phyloP scores from a whole-genome alignment of 495 filamentous ascomycete species.

The Hyaloscypha hepaticicola region DNA sequence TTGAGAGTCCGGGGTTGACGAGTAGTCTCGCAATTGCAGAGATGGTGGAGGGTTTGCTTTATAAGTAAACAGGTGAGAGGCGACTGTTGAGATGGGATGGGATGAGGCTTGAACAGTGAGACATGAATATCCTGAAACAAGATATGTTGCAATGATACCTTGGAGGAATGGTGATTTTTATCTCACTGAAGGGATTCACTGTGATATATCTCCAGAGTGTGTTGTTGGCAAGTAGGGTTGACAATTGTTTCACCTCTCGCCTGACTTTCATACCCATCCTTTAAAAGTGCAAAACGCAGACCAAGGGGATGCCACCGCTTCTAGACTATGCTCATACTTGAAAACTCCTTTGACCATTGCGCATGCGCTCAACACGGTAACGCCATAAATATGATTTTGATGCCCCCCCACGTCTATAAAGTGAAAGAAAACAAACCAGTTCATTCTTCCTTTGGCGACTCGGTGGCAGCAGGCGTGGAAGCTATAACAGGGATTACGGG shows the following conservation, averaged over 20 bases:
- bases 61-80: constrained; percentile 38
- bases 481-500: not conserved
- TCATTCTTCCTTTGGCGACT: constrained; percentile 4
- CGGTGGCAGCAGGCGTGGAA: not conserved
- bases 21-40: constrained; percentile 87
- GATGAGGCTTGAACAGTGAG: not conserved
- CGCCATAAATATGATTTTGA: not conserved
- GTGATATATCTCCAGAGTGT: no score
- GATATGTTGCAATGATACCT: no score
- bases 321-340: no score
- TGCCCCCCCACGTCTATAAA: not conserved
- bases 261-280: no score
- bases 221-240: no score
- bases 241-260: no score
- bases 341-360: not conserved
- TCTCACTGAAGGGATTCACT: no score
- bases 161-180: no score
- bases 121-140: no score
- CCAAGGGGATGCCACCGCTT: no score
- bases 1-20: constrained; percentile 94
- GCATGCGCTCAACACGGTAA: no score
- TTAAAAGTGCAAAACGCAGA: no score
- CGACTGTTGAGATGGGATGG: not conserved
- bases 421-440: not conserved
- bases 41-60: constrained; percentile 73